A percentile compares a stretch with the other conserved stretches of the same genome.
Evolutionary conservation across 495 filamentous ascomycete species (phyloP).

Genomic region (Massariosphaeria phaeospora): DNA sequence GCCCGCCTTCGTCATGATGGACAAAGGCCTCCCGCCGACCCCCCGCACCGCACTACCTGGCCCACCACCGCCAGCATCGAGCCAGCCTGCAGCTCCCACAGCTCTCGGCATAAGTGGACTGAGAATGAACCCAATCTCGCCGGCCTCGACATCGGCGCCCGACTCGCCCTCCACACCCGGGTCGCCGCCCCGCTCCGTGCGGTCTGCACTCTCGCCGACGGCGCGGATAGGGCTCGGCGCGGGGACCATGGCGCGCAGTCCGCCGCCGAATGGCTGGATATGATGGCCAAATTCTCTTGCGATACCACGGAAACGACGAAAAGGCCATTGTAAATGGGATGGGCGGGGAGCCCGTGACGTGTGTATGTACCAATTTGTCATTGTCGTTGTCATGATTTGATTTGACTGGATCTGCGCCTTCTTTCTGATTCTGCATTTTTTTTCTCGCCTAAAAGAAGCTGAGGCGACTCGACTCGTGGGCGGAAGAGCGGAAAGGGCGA

Average conservation of each 20-base stretch:
- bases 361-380: too few relatives aligned
- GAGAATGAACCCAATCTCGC: constrained; percentile 28
- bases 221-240: constrained; percentile 26
- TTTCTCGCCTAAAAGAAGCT: too few relatives aligned
- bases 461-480: too few relatives aligned
- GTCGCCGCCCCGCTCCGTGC: background rate
- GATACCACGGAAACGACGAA: background rate
- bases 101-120: constrained; percentile 17
- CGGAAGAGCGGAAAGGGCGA: too few relatives aligned
- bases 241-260: constrained; percentile 30
- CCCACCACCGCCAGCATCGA: background rate
- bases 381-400: background rate
- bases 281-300: constrained; percentile 4
- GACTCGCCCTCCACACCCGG: background rate
- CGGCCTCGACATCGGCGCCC: background rate
- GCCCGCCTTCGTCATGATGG: constrained; percentile 12
- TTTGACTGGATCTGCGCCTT: too few relatives aligned
- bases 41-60: constrained; percentile 12
- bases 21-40: constrained; percentile 31
- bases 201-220: constrained; percentile 15
- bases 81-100: background rate
- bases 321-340: background rate
- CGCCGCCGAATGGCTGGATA: constrained; percentile 30
- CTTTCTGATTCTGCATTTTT: constrained; percentile 7
- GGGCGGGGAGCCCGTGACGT: background rate